phyloP scores from a whole-genome alignment of 2,329 filamentous ascomycete species.

The Alternaria sp. region DNA sequence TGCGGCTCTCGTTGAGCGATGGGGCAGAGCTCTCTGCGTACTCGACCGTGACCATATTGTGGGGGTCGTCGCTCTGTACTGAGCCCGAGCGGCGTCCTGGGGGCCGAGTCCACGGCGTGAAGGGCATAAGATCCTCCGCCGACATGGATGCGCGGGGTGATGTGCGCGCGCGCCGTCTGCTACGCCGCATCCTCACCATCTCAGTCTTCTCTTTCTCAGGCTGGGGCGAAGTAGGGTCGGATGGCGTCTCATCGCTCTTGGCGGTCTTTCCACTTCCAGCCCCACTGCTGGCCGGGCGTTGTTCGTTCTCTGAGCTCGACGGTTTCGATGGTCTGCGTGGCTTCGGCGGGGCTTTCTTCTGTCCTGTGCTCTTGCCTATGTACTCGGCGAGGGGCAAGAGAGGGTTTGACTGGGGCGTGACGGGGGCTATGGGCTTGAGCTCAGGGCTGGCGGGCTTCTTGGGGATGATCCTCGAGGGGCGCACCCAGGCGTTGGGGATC shows the following conservation, averaged over 20 bases:
- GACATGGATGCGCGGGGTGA: constrained; percentile 43
- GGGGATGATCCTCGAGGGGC: constrained; percentile 38
- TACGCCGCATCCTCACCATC: constrained; percentile 38
- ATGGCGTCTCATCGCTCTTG: constrained; percentile 27
- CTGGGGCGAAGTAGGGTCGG: constrained; percentile 28
- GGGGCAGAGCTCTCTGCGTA: constrained; percentile 31
- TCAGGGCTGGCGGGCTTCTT: constrained; percentile 23
- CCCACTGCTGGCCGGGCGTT: constrained; percentile 42
- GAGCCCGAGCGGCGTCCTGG: constrained; percentile 32
- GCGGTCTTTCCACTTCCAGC: constrained; percentile 36
- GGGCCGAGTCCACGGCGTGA: constrained; percentile 23
- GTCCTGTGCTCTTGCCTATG: constrained; percentile 35
- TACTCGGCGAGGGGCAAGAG: constrained; percentile 31
- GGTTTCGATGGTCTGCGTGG: constrained; percentile 41
- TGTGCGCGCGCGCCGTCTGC: constrained; percentile 35
- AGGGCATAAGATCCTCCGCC: constrained; percentile 35
- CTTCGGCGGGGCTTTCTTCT: constrained; percentile 29
- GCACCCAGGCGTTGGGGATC: constrained; percentile 49
- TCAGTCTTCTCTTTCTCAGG: constrained; percentile 28
- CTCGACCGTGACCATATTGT: constrained; percentile 37
- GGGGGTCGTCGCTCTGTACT: constrained; percentile 28
- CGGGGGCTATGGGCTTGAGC: constrained; percentile 15
- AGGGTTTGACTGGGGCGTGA: constrained; percentile 21
- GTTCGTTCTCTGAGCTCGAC: constrained; percentile 39
- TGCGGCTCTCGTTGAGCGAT: constrained; percentile 13